Percentiles rank a stretch among this genome's conserved stretches.
Conservation (phyloP, 371 early-diverging fungal genomes). For the Edhazardia aedis region DNA sequence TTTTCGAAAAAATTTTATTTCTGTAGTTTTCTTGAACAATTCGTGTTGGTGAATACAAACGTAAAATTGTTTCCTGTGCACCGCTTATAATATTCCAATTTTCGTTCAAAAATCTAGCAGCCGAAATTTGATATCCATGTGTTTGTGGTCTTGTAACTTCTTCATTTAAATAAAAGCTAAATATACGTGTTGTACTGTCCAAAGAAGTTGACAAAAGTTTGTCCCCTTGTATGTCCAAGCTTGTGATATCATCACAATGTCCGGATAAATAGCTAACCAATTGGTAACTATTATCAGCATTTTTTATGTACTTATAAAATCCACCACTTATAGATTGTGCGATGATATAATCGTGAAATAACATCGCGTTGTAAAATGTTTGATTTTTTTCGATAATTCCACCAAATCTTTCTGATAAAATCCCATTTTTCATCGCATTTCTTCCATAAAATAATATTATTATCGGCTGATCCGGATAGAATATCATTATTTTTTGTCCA, state of each 20-base stretch:
- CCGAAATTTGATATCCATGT: slow-evolving; percentile 26
- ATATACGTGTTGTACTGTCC: slow-evolving; percentile 32
- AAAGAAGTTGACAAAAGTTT: slow-evolving; percentile 9
- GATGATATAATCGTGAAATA: no score
- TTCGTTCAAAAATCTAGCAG: slow-evolving; percentile 12
- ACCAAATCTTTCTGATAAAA: background rate
- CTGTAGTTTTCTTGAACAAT: slow-evolving; percentile 12
- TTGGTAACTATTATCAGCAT: no score
- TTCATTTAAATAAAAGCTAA: slow-evolving; percentile 14
- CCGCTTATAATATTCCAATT: slow-evolving; percentile 6
- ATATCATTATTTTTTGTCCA: slow-evolving; percentile 18
- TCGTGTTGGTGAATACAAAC: slow-evolving; percentile 22
- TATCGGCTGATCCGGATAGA: slow-evolving; percentile 18
- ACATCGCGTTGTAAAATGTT: slow-evolving; percentile 8
- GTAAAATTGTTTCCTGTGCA: slow-evolving; percentile 26
- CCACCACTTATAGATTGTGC: slow-evolving; percentile 25
- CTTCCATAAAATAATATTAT: slow-evolving; percentile 23
- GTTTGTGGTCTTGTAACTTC: slow-evolving; percentile 17
- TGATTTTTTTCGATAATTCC: slow-evolving; percentile 7
- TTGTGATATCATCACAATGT: slow-evolving; percentile 4
- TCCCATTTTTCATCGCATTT: slow-evolving; percentile 2
- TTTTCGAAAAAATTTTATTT: no score
- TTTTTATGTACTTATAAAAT: slow-evolving; percentile 25
- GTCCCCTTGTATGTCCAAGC: slow-evolving; percentile 23
- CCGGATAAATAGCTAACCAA: no score